Base-by-base conservation (phyloP, 192 early-diverging fungal species). In the Coemansia sp. region DNA sequence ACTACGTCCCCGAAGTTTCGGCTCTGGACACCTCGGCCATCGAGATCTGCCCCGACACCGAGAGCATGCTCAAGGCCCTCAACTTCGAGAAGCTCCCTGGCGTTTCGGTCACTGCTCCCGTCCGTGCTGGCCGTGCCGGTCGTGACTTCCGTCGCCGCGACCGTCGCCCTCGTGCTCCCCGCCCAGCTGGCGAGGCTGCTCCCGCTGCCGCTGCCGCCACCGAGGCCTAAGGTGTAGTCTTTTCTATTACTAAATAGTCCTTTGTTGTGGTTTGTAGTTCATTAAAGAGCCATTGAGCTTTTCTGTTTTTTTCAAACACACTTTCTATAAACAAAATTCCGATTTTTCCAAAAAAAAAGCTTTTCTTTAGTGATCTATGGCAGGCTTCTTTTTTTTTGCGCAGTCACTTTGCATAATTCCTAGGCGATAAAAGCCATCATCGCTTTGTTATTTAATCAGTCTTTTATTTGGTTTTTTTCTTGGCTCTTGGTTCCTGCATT, bases 1-100 rank as follows among this genome's bases (percentile, higher is more conserved):
- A 99, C 89, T 99, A 93, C 78, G 95, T 99, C 64, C 97, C 97
- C 58, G 97, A 99, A 71, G 84, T 95, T 76, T 99, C 97, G 64
- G 97, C 95, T 72, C 87, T 99, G 65, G 90, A 90, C 61, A 88
- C 86, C 61, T 89, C 91, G 25, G 78, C 83, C 58, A 94, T 98
- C 75, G 95, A 96, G 83, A 86, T 99, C 72, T 95, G 98, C 85
- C 84, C 87, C 58, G 94, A 97, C 71, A 98, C 95, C 68, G 83
- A 92, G 91, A 89, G 86, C 58, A 88, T 98, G 78, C 88, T 98
- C 81, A 98, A 98, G 90, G 83, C 90, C 62, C 84, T 97, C 72
- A 93, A 94, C 90, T 90, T 96, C 80, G 96, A 97, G 72, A 89
- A 88, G 82, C 81, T 98, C 69, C 78, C 87, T 55, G 90, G 91